phyloP scores from a whole-genome alignment of 805 yeast species.

The Komagataella pastoris region DNA sequence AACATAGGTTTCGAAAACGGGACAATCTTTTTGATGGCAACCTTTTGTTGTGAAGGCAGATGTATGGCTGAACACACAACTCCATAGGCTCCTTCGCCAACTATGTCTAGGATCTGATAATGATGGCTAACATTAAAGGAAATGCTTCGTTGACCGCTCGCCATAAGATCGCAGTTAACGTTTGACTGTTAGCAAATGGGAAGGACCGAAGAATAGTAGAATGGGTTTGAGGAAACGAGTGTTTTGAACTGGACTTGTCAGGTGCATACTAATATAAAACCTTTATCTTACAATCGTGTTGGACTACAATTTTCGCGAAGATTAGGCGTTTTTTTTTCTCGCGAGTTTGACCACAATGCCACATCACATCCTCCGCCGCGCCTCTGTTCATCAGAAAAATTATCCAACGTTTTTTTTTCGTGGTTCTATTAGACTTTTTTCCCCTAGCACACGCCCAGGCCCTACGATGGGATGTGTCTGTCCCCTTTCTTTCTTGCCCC shows the following conservation, averaged over 20 bases:
- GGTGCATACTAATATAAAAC: neutral
- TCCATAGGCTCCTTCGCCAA: constrained; percentile 97
- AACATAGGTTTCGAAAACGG: constrained; percentile 87
- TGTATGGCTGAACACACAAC: constrained; percentile 85
- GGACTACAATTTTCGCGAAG: neutral
- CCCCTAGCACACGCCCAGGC: neutral
- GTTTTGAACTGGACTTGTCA: neutral
- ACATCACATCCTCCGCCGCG: neutral
- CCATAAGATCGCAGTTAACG: neutral
- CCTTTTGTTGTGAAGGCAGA: constrained; percentile 72
- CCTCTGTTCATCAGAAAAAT: no score
- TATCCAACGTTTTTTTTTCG: neutral
- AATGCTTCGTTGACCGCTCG: constrained; percentile 7
- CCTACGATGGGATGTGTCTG: neutral
- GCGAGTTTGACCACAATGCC: neutral
- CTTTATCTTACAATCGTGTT: neutral
- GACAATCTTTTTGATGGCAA: constrained; percentile 91
- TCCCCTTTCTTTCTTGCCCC: neutral
- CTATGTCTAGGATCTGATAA: constrained; percentile 71
- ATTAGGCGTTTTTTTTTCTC: neutral
- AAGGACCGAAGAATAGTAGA: neutral
- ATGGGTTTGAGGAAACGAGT: neutral
- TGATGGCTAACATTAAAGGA: constrained; percentile 81
- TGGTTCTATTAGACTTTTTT: neutral
- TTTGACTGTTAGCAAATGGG: neutral